Conservation (phyloP, 1,139 yeast genomes). For the Hanseniaspora gamundiae region DNA sequence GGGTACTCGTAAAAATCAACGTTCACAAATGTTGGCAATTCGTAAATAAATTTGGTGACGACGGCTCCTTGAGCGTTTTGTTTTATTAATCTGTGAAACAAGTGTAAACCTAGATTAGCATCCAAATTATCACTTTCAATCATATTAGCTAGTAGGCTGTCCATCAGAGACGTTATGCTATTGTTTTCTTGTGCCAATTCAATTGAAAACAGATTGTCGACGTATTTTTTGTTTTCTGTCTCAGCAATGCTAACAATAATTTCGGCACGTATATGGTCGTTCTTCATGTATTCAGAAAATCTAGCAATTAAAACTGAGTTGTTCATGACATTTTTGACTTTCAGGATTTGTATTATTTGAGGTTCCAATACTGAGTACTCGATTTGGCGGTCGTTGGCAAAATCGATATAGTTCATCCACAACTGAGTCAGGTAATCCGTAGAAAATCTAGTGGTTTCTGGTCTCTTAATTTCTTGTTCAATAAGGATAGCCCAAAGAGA, state of each 20-base stretch:
- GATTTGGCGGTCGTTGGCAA: too few species aligned
- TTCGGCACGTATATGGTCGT: too few species aligned
- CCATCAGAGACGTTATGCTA: neutral
- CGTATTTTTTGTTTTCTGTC: too few species aligned
- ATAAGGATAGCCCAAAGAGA: conserved; percentile 17
- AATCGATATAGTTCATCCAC: too few species aligned
- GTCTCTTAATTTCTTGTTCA: conserved; percentile 13
- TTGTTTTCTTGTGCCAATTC: conserved; percentile 9
- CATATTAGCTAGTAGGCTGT: neutral
- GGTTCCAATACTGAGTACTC: too few species aligned
- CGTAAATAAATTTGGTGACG: conserved; percentile 19
- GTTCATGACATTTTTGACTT: too few species aligned
- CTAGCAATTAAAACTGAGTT: too few species aligned
- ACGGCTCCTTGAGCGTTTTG: neutral
- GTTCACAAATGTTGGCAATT: conserved; percentile 24
- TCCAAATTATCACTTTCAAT: neutral
- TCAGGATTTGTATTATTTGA: too few species aligned
- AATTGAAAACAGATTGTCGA: conserved; percentile 12
- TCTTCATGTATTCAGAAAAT: too few species aligned
- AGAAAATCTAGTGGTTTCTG: neutral
- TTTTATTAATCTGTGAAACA: neutral
- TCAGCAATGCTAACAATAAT: too few species aligned
- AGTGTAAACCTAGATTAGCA: neutral
- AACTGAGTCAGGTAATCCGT: too few species aligned
- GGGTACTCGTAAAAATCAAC: conserved; percentile 19